Percentiles rank a stretch among this genome's conserved stretches.
These are phyloP conservation scores for Solanum appendiculatum DNA, from an alignment of 257 asterid genomes.

Conservation along the genomic window DNA sequence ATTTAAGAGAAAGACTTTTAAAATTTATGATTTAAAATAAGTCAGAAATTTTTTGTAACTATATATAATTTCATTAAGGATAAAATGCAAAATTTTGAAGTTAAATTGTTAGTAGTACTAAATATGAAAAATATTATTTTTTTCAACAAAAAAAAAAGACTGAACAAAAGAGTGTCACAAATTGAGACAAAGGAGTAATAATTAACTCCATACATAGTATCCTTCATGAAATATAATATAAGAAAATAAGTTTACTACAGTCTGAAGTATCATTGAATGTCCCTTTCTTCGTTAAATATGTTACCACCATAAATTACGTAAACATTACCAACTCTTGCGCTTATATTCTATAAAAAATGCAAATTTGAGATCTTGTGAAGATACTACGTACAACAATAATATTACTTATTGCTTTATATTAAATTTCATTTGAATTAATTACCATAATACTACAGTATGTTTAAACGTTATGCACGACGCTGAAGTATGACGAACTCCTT, in stretches of 20 bases:
- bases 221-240: too few relatives aligned
- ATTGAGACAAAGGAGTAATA: too few relatives aligned
- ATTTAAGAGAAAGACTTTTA: too few relatives aligned
- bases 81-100: too few relatives aligned
- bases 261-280: background rate
- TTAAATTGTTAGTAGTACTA: too few relatives aligned
- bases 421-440: background rate
- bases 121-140: too few relatives aligned
- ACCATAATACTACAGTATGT: background rate
- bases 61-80: too few relatives aligned
- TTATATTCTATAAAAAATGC: background rate
- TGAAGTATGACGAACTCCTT: background rate
- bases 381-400: background rate
- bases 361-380: background rate
- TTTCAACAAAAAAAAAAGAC: too few relatives aligned
- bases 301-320: background rate
- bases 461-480: background rate
- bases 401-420: background rate
- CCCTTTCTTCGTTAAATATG: background rate
- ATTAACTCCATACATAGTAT: too few relatives aligned
- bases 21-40: too few relatives aligned
- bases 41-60: too few relatives aligned
- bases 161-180: too few relatives aligned
- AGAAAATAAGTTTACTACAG: background rate
- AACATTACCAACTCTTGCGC: background rate